Percentiles rank a stretch among this genome's conserved stretches.
Evolutionary conservation across 2,329 filamentous ascomycete genomes (phyloP).

Genomic region (Monilinia vaccinii-corymbosi): DNA sequence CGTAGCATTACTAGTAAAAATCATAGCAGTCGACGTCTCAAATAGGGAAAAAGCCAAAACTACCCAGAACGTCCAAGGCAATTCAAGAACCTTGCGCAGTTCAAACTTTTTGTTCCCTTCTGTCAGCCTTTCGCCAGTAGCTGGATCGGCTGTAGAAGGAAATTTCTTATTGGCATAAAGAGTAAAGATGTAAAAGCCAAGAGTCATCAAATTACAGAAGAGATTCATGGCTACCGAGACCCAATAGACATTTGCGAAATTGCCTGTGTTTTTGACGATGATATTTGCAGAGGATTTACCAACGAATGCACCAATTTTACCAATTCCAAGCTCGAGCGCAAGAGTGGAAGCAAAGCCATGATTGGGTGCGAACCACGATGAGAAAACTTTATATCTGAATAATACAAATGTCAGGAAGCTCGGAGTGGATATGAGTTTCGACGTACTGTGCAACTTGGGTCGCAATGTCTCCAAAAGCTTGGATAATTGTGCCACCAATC

Average conservation of each 20-base stretch:
- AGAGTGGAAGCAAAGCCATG: slow-evolving; percentile 54
- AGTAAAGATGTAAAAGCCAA: slow-evolving; percentile 47
- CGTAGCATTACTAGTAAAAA: slow-evolving; percentile 50
- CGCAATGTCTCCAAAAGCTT: slow-evolving; percentile 44
- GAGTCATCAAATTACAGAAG: slow-evolving; percentile 48
- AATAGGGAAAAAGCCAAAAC: slow-evolving; percentile 47
- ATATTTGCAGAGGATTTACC: slow-evolving; percentile 50
- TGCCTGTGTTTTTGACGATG: slow-evolving; percentile 37
- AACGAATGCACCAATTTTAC: slow-evolving; percentile 52
- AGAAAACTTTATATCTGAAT: slow-evolving; percentile 53
- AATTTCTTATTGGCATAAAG: slow-evolving; percentile 30
- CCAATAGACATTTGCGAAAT: slow-evolving; percentile 56
- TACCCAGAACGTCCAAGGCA: slow-evolving; percentile 53
- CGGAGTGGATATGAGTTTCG: not conserved
- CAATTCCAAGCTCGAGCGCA: slow-evolving; percentile 50
- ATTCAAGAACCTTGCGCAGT: slow-evolving; percentile 42
- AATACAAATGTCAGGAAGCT: not conserved
- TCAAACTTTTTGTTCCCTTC: slow-evolving; percentile 52
- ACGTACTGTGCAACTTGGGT: slow-evolving; percentile 48
- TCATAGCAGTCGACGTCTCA: slow-evolving; percentile 44
- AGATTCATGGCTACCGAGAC: slow-evolving; percentile 53
- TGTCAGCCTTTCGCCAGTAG: slow-evolving; percentile 49
- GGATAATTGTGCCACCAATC: slow-evolving; percentile 45
- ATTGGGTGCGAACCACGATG: slow-evolving; percentile 53
- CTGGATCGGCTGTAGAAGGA: slow-evolving; percentile 34